These are phyloP conservation scores for Persicaria tinctoria DNA, from an alignment of 148 eudicot species.

Conservation along the genomic window DNA sequence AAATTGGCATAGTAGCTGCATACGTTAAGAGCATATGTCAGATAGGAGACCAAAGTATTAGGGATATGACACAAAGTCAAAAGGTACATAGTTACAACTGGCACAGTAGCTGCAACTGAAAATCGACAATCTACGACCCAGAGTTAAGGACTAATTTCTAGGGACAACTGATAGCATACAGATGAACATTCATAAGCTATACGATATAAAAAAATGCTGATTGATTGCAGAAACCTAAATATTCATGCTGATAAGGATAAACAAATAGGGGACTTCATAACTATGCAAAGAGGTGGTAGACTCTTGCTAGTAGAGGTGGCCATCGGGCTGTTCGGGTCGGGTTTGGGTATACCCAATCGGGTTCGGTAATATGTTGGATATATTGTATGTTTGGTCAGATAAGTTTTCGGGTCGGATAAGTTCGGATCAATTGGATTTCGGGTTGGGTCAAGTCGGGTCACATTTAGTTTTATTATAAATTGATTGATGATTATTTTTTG, in stretches of 20 bases:
- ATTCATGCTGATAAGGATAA: not conserved
- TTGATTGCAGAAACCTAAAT: not conserved
- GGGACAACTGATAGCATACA: not conserved
- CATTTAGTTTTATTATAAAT: too few species aligned
- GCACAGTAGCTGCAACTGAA: not conserved
- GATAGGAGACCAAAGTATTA: not conserved
- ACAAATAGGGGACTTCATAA: not conserved
- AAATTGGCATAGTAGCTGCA: conserved; percentile 77
- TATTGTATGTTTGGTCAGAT: too few species aligned
- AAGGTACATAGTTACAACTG: too few species aligned
- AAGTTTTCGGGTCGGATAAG: too few species aligned
- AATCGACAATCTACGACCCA: not conserved
- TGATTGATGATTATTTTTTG: too few species aligned
- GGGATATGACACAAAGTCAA: not conserved
- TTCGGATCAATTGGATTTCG: too few species aligned
- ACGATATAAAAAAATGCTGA: not conserved
- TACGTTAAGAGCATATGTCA: conserved; percentile 11
- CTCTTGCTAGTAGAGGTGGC: not conserved
- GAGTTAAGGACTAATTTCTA: not conserved
- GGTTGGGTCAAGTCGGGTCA: too few species aligned
- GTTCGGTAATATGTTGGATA: too few species aligned
- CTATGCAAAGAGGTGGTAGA: not conserved
- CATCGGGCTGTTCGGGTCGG: too few species aligned
- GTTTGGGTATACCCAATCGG: too few species aligned
- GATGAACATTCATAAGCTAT: not conserved